Evolutionary conservation across 2,329 filamentous ascomycete species (phyloP).

Genomic region (Colletotrichum sidae): DNA sequence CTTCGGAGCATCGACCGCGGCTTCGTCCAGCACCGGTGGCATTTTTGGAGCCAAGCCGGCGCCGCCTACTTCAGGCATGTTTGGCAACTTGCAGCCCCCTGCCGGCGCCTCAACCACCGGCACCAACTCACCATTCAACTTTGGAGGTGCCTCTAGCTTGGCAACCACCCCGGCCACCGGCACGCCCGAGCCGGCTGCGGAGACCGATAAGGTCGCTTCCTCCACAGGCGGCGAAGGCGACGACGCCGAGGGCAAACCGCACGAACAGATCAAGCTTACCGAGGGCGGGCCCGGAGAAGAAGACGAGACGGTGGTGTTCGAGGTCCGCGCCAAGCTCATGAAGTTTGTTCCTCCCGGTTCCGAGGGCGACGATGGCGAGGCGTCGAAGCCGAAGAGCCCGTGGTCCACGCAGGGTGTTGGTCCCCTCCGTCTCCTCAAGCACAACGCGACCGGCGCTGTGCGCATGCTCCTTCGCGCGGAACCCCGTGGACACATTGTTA

Average conservation of each 20-base stretch:
- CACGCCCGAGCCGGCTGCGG: constrained; percentile 67
- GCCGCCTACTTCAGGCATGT: constrained; percentile 44
- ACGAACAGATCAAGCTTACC: constrained; percentile 78
- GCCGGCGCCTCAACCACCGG: constrained; percentile 57
- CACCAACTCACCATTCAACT: constrained; percentile 65
- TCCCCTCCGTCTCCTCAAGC: constrained; percentile 76
- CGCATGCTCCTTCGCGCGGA: constrained; percentile 81
- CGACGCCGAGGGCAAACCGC: constrained; percentile 68
- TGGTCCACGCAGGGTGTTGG: constrained; percentile 81
- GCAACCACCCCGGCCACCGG: constrained; percentile 69
- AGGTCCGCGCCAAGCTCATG: constrained; percentile 77
- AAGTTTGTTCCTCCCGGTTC: constrained; percentile 65
- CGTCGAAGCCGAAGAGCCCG: constrained; percentile 62
- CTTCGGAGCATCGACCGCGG: constrained; percentile 25
- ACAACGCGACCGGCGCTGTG: constrained; percentile 75
- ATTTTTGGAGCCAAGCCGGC: constrained; percentile 39
- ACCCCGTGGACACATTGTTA: constrained; percentile 76
- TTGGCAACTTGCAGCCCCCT: constrained; percentile 55
- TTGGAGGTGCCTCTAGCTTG: constrained; percentile 70
- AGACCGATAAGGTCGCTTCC: constrained; percentile 45
- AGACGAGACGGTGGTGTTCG: constrained; percentile 76
- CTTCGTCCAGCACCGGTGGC: constrained; percentile 21
- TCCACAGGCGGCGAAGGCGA: constrained; percentile 38
- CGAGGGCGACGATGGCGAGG: constrained; percentile 54
- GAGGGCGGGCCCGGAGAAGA: constrained; percentile 76